Base-by-base conservation (phyloP, 176 grass and related monocot species). In the Oryza glumipatula region DNA sequence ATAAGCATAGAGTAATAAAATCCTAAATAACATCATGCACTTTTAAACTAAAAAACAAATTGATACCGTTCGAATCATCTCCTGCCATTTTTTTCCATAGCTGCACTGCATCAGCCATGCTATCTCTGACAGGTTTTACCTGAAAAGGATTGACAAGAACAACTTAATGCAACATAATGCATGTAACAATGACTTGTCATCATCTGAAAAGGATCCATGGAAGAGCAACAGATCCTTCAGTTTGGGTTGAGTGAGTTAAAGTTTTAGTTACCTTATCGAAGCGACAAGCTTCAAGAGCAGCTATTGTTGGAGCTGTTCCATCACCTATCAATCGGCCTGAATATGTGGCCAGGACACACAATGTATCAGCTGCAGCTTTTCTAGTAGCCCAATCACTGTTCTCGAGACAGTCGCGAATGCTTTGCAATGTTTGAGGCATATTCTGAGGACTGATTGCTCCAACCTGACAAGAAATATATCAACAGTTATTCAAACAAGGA, bases 71-170 rank as follows among this genome's bases (percentile, higher is more conserved):
- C 48, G 47, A 23, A 51, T 96, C 88, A 90, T 92, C 94, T 70
- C 91, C 96, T 58, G 88, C 70, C 70, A 95, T 79, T 48, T 96
- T 95, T 82, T 99, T 99, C 96, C 94, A 99, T 76, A 92, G 46
- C 52, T 92, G 89, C 64, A 94, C 67, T 73, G 94, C 96, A 76
- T 96, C 96, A 58, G 83, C 81, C 90, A 99, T 95, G 86, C 93
- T 99, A 68, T 99, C 96, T 88, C 96, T 95, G 70, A 92, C 91
- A 70, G 94, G 96, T 84, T 91, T 96, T 81, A 99, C 96, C 96
- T 99, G 78, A n/a, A 80, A 76, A 70, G 70, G 3, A 41, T 76
- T 54, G 65, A n/a, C 4, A 74, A 21, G 48, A 65, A 74, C 81
- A 51, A 70, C 11, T 70, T 64, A 84, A 14, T 65, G 64, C 44